phyloP scores from a whole-genome alignment of 2,329 filamentous ascomycete species.

The Trichoderma citrinoviride region DNA sequence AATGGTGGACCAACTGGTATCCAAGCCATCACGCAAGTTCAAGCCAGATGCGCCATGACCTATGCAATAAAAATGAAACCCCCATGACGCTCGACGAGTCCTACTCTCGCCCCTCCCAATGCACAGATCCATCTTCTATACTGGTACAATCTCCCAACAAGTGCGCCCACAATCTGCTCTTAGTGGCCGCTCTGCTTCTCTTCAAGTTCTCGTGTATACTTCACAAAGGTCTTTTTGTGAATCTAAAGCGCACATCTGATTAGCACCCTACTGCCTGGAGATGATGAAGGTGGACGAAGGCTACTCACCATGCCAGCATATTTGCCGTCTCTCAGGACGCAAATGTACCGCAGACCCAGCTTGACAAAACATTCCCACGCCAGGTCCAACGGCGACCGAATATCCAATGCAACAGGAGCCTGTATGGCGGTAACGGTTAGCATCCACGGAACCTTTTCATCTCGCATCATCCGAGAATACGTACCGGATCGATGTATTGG shows the following conservation, averaged over 20 bases:
- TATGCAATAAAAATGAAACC: not conserved
- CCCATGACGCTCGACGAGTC: not conserved
- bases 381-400: slow-evolving; percentile 85
- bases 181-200: slow-evolving; percentile 37
- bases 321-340: slow-evolving; percentile 77
- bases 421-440: slow-evolving; percentile 32
- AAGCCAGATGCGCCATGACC: slow-evolving; percentile 16
- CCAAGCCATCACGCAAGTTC: not conserved
- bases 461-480: slow-evolving; percentile 31
- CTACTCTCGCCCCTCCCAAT: not conserved
- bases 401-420: slow-evolving; percentile 84
- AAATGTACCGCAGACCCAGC: slow-evolving; percentile 87
- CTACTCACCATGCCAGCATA: slow-evolving; percentile 80
- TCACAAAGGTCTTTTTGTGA: slow-evolving; percentile 96
- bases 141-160: not conserved
- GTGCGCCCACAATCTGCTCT: not conserved
- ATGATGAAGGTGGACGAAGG: not conserved
- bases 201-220: slow-evolving; percentile 84
- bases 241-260: slow-evolving; percentile 45
- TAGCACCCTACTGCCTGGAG: not conserved
- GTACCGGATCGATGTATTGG: slow-evolving; percentile 80
- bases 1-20: not conserved
- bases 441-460: not conserved
- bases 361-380: slow-evolving; percentile 98
- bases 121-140: not conserved